These are phyloP conservation scores for Mortierella sp. DNA, from an alignment of 371 early-diverging fungal genomes.

Conservation along the genomic window DNA sequence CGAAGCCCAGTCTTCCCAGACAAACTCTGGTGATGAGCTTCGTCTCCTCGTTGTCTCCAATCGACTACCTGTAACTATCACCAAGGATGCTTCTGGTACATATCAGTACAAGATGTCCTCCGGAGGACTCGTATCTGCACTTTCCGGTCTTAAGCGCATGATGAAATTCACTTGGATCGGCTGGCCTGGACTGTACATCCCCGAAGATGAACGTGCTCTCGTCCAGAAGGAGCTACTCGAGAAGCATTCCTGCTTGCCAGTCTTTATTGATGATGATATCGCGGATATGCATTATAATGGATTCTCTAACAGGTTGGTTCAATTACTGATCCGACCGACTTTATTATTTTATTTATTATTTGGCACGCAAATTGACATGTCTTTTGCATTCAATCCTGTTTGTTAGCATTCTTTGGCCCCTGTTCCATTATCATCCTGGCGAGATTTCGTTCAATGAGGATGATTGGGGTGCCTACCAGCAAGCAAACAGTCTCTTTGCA, in stretches of 20 bases:
- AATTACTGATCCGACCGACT: no score
- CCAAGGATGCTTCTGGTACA: constrained; percentile 70
- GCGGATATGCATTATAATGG: constrained; percentile 99
- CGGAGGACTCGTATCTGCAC: constrained; percentile 98
- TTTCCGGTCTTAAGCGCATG: constrained; percentile 93
- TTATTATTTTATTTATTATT: no score
- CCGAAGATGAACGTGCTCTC: constrained; percentile 83
- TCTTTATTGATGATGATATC: constrained; percentile 96
- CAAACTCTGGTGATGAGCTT: constrained; percentile 39
- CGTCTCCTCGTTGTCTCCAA: constrained; percentile 99
- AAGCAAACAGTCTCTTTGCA: constrained; percentile 93
- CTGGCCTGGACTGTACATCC: constrained; percentile 95
- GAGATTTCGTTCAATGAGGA: constrained; percentile 94
- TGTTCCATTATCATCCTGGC: constrained; percentile 99
- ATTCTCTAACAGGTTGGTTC: constrained; percentile 92
- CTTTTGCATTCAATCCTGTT: constrained; percentile 27
- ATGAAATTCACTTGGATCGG: constrained; percentile 99
- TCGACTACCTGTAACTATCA: constrained; percentile 98
- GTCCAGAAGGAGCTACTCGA: constrained; percentile 81
- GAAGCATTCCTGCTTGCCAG: constrained; percentile 94
- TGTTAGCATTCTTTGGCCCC: constrained; percentile 96
- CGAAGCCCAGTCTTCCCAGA: not conserved
- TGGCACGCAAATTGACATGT: no score
- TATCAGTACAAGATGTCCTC: constrained; percentile 90
- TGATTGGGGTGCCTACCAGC: constrained; percentile 96